A percentile compares a stretch with the other conserved stretches of the same genome.
Evolutionary conservation across 768 basidiomycete genomes (phyloP).

Genomic region (Lanmaoa pseudosensibilis): DNA sequence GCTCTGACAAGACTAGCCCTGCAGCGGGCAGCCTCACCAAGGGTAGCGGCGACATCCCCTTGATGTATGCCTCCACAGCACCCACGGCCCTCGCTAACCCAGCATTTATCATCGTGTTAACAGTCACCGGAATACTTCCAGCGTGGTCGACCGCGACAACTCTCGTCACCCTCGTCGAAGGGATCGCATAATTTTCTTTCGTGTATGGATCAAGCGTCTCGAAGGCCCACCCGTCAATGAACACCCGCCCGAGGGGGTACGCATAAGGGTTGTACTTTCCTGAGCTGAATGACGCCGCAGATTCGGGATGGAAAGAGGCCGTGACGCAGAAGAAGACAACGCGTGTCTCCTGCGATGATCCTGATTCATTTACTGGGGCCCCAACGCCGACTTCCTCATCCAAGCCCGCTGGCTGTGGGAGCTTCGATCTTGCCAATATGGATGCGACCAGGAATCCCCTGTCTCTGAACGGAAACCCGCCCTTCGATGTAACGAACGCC

Average conservation of each 20-base stretch:
- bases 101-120: constrained; percentile 84
- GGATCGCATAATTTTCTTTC: constrained; percentile 90
- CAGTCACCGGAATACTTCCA: constrained; percentile 78
- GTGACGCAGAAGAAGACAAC: constrained; percentile 81
- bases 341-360: constrained; percentile 41
- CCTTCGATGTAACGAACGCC: constrained; percentile 68
- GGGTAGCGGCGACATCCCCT: constrained; percentile 62
- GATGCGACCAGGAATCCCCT: constrained; percentile 82
- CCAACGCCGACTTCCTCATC: constrained; percentile 41
- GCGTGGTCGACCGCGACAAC: constrained; percentile 85
- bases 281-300: constrained; percentile 51
- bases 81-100: constrained; percentile 71
- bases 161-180: constrained; percentile 85
- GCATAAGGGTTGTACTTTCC: constrained; percentile 73
- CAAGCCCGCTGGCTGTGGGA: constrained; percentile 36
- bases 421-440: constrained; percentile 61
- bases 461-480: constrained; percentile 88
- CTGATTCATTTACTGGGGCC: constrained; percentile 24
- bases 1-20: constrained; percentile 57
- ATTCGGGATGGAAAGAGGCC: constrained; percentile 76
- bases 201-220: constrained; percentile 97
- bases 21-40: constrained; percentile 67
- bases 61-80: constrained; percentile 72
- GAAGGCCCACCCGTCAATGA: constrained; percentile 92
- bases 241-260: constrained; percentile 76